A percentile compares a stretch with the other conserved stretches of the same genome.
Conservation (phyloP, 2,329 filamentous ascomycete genomes). For the Botrytis tulipae region DNA sequence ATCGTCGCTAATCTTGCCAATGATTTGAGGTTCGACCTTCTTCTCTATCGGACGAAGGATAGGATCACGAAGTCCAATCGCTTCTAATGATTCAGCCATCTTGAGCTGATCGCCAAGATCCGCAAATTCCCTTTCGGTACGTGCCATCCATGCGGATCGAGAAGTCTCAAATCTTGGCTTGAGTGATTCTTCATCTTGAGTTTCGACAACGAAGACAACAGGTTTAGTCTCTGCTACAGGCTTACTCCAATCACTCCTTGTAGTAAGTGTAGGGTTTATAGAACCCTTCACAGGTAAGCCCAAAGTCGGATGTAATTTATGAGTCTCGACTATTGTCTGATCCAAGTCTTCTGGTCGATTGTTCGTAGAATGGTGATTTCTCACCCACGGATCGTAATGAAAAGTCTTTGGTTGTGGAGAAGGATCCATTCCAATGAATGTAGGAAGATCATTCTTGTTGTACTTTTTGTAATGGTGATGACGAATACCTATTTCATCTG, state of each 20-base stretch:
- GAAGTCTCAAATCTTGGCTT: slow-evolving; percentile 24
- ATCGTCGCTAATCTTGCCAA: slow-evolving; percentile 14
- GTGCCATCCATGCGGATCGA: slow-evolving; percentile 26
- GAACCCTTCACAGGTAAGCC: slow-evolving; percentile 31
- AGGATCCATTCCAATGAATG: slow-evolving; percentile 32
- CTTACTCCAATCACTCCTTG: slow-evolving; percentile 20
- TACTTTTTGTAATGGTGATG: slow-evolving; percentile 30
- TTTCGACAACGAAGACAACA: slow-evolving; percentile 16
- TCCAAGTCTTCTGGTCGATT: slow-evolving; percentile 36
- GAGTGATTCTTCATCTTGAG: slow-evolving; percentile 11
- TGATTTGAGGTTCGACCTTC: neutral
- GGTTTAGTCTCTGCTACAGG: slow-evolving; percentile 19
- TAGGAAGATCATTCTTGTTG: slow-evolving; percentile 28
- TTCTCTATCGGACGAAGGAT: slow-evolving; percentile 13
- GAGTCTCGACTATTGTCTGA: slow-evolving; percentile 27
- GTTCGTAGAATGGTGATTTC: slow-evolving; percentile 33
- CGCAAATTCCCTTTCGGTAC: slow-evolving; percentile 17
- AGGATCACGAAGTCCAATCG: slow-evolving; percentile 18
- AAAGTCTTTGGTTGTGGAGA: slow-evolving; percentile 34
- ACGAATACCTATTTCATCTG: slow-evolving; percentile 37
- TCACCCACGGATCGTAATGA: slow-evolving; percentile 34
- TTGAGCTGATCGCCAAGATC: slow-evolving; percentile 18
- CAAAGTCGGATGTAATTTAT: slow-evolving; percentile 32
- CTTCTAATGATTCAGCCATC: slow-evolving; percentile 19
- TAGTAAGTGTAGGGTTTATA: slow-evolving; percentile 26